Evolutionary conservation across 495 filamentous ascomycete genomes (phyloP).

Genomic region (Xylaria sp.): DNA sequence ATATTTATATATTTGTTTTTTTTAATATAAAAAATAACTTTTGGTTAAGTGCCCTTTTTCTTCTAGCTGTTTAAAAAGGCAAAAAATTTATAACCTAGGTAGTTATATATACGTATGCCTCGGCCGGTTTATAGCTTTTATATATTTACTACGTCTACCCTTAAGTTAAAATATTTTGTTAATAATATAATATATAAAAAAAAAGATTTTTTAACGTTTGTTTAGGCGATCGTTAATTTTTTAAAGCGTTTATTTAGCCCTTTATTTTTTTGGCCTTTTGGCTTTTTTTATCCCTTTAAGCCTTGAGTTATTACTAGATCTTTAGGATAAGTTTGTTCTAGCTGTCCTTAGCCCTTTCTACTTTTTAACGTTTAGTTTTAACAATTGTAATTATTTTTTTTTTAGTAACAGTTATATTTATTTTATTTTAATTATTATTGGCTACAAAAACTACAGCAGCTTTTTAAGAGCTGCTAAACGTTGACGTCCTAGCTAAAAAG

Average conservation of each 20-base stretch:
- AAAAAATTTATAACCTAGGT: slow-evolving; percentile 3
- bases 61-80: too few relatives aligned
- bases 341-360: too few relatives aligned
- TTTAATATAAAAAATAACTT: slow-evolving; percentile 10
- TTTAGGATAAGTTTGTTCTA: too few relatives aligned
- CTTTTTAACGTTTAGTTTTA: not conserved
- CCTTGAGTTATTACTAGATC: too few relatives aligned
- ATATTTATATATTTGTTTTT: not conserved
- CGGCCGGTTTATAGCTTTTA: not conserved
- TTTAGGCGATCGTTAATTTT: too few relatives aligned
- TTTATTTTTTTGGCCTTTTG: too few relatives aligned
- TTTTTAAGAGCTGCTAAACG: too few relatives aligned
- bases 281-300: not conserved
- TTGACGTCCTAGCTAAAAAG: not conserved
- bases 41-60: not conserved
- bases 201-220: not conserved
- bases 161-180: slow-evolving; percentile 1
- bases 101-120: not conserved
- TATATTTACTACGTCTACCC: not conserved
- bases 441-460: not conserved
- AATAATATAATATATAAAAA: not conserved
- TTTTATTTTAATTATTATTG: not conserved
- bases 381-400: not conserved
- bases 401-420: not conserved
- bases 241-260: too few relatives aligned